Evolutionary conservation across 495 filamentous ascomycete genomes (phyloP), one percentile per base, ranked within the genome.

Genomic region (Trichoderma parareesei): DNA sequence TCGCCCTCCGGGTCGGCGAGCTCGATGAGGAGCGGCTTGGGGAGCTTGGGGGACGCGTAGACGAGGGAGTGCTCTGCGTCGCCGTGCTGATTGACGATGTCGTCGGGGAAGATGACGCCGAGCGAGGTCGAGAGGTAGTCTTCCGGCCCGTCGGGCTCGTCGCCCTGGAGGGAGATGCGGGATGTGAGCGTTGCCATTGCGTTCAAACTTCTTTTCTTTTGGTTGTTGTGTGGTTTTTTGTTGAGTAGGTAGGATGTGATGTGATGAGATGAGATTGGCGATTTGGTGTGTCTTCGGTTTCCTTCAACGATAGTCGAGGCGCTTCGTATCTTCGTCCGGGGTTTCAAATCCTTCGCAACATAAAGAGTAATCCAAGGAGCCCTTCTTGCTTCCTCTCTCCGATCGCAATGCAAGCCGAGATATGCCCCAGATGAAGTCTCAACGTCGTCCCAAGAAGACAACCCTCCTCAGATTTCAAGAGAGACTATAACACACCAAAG

Each of bases 61-160:
- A 87, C 72, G 5, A 95, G 80, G 49, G 78, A 71, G 59, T 87
- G 81, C 18, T 85, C 84, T 1, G 85, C 81, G 70, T 93, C 86
- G 68, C 92, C 91, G 71, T 96, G 90, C 73, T 85, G 85, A 71
- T 86, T 85, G 35, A 81, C 84, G 33, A 87, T 75, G 71, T 91
- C 87, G 68, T 95, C 90, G 5, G 88, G 83, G 75, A 93, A 93
- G 65, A 96, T 84, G 60, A 88, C 75, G 63, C 84, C 82, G 2
- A 93, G 79, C 5, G 88, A 85, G 8, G 79, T 73, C 38, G 75
- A 68, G 68, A 93, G 83, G 67, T 87, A 78, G 68, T 93, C 89
- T 77, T 92, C 90, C 9, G 82, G 78, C 0, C 76, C 76, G 8
- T 65, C 60, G 41, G 69, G 44, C 5, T 70, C 66, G 27, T 73